A percentile compares a stretch with the other conserved stretches of the same genome.
These are phyloP conservation scores for Aspergillus novoparasiticus DNA, from an alignment of 2,329 filamentous ascomycete genomes.

Conservation along the genomic window DNA sequence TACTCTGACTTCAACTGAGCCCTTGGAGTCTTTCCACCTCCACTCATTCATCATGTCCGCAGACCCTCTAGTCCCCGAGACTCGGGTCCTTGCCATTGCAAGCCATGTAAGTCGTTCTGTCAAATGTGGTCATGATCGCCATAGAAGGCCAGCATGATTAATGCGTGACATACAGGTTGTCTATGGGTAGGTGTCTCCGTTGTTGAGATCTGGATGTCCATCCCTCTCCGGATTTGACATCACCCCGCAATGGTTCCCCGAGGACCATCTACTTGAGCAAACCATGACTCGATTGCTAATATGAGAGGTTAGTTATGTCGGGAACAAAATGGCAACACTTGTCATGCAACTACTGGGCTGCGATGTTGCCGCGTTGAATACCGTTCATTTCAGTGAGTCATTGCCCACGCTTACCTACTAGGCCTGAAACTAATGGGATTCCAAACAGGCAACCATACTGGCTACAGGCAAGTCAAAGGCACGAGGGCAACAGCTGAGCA, in stretches of 20 bases:
- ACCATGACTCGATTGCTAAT: slow-evolving; percentile 12
- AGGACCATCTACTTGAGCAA: not conserved
- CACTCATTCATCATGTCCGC: slow-evolving; percentile 29
- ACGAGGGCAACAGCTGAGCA: slow-evolving; percentile 79
- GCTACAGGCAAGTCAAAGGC: slow-evolving; percentile 85
- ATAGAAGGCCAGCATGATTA: not conserved
- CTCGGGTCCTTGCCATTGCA: slow-evolving; percentile 79
- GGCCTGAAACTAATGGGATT: slow-evolving; percentile 4
- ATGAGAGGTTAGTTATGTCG: slow-evolving; percentile 74
- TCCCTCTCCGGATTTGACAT: not conserved
- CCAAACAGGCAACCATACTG: slow-evolving; percentile 83
- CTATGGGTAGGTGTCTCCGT: slow-evolving; percentile 32
- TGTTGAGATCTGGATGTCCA: not conserved
- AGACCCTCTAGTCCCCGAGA: slow-evolving; percentile 58
- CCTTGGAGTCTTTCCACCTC: slow-evolving; percentile 7
- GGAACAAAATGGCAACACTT: slow-evolving; percentile 95
- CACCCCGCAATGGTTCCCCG: not conserved
- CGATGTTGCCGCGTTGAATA: slow-evolving; percentile 92
- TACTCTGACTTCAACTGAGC: slow-evolving; percentile 1
- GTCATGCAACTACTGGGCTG: slow-evolving; percentile 92
- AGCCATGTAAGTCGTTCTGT: slow-evolving; percentile 72
- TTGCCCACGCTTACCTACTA: not conserved
- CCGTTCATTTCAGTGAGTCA: slow-evolving; percentile 89
- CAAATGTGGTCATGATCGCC: not conserved
- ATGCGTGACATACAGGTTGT: slow-evolving; percentile 28